A percentile compares a stretch with the other conserved stretches of the same genome.
Conservation (phyloP, 108 stramenopile genomes). For the Fistulifera pelliculosa region DNA sequence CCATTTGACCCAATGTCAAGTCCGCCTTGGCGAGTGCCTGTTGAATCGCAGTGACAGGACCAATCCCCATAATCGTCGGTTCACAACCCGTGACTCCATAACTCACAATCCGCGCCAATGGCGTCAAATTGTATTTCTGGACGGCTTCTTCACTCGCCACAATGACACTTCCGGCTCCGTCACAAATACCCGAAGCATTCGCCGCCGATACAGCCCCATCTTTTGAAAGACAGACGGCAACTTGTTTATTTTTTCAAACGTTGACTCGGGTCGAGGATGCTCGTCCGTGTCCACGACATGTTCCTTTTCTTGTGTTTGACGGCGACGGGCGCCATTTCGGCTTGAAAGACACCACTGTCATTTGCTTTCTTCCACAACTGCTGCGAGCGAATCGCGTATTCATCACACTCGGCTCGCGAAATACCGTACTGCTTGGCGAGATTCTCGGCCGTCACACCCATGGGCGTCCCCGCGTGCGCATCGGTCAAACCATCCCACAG, state of each 20-base stretch:
- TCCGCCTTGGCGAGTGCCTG: constrained; percentile 73
- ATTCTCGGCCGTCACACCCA: constrained; percentile 98
- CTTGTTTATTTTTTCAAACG: constrained; percentile 77
- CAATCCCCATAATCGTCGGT: constrained; percentile 94
- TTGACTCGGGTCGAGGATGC: constrained; percentile 89
- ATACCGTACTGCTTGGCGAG: constrained; percentile 87
- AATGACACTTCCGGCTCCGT: constrained; percentile 92
- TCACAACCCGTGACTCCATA: constrained; percentile 83
- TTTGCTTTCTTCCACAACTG: constrained; percentile 68
- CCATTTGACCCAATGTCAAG: constrained; percentile 82
- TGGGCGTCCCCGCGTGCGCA: constrained; percentile 77
- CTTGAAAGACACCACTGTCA: constrained; percentile 72
- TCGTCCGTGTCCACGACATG: constrained; percentile 82
- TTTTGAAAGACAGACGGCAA: constrained; percentile 87
- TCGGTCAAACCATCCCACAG: constrained; percentile 89
- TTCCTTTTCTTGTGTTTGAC: constrained; percentile 77
- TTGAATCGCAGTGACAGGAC: constrained; percentile 90
- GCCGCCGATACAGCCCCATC: constrained; percentile 95
- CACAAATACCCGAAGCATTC: constrained; percentile 94
- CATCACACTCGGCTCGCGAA: constrained; percentile 85
- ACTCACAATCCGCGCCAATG: constrained; percentile 75
- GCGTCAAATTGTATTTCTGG: constrained; percentile 68
- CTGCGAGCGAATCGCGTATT: constrained; percentile 83
- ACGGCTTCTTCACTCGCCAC: constrained; percentile 87
- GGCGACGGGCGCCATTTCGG: constrained; percentile 91